Evolutionary conservation across 768 basidiomycete species (phyloP), one percentile per base, ranked within the genome.

Genomic region (Exidia glandulosa): DNA sequence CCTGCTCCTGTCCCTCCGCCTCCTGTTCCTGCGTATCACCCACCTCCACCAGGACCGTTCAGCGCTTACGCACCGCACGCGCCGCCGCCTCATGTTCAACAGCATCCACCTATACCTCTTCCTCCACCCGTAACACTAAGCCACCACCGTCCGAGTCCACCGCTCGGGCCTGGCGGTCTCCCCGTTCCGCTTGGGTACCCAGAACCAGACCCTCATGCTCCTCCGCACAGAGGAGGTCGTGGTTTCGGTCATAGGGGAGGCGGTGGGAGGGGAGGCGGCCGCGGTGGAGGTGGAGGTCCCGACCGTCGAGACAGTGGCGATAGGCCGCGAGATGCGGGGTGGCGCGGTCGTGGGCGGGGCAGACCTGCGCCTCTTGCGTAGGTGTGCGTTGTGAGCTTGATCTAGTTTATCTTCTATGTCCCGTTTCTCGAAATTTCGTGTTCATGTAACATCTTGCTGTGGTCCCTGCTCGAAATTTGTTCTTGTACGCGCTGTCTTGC

Each of bases 161-260:
- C 52, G 63, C 61, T 27, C 63, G 60, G 63, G 32, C 63, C 57
- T n/a, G 67, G 61, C 55, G 66, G 63, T 64, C 66, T 64, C 62
- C 61, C 64, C 32, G 70, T 62, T 30, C 70, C 69, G 32, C 70
- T 45, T 61, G 33, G 69, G 30, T 63, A 71, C 62, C 68, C 63
- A 54, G 67, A 60, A 60, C 63, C 59, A 66, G 64, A 62, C 30
- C 64, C 64, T 63, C 63, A 67, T n/a, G 60, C 67, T 29, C 66
- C 67, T 10, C 57, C 68, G 25, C 67, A 66, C 3, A 67, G 71
- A 56, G 75, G 74, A 58, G 67, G 73, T 29, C 68, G 68, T 36
- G 68, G 65, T 37, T n/a, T 50, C 25, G n/a, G n/a, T n/a, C n/a
- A n/a, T n/a, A n/a, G n/a, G n/a, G n/a, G n/a, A n/a, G n/a, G n/a